Evolutionary conservation across 2,329 filamentous ascomycete genomes (phyloP).

Genomic region (Xylariaceae sp.): DNA sequence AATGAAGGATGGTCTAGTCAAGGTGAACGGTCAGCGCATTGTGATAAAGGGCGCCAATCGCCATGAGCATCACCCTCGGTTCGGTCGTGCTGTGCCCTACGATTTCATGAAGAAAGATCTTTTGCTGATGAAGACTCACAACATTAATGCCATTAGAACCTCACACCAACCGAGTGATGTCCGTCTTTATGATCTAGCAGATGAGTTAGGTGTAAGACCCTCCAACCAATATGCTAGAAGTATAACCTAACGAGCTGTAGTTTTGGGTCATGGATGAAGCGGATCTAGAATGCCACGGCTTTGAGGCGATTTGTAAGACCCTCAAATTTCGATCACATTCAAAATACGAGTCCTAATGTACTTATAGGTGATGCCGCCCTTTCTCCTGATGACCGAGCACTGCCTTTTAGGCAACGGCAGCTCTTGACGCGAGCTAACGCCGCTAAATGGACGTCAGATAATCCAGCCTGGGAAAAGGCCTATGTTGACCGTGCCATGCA

Average conservation of each 20-base stretch:
- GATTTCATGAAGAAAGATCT: slow-evolving; percentile 62
- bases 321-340: background rate
- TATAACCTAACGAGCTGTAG: slow-evolving; percentile 38
- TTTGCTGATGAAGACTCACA: slow-evolving; percentile 65
- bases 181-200: slow-evolving; percentile 59
- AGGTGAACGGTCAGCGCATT: slow-evolving; percentile 63
- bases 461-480: slow-evolving; percentile 61
- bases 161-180: slow-evolving; percentile 62
- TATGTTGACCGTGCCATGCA: slow-evolving; percentile 70
- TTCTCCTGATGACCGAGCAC: slow-evolving; percentile 34
- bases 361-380: slow-evolving; percentile 38
- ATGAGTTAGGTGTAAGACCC: slow-evolving; percentile 53
- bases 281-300: slow-evolving; percentile 51
- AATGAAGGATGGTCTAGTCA: slow-evolving; percentile 60
- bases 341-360: slow-evolving; percentile 15
- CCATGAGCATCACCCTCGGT: slow-evolving; percentile 65
- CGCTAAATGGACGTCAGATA: slow-evolving; percentile 60
- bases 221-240: background rate
- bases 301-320: slow-evolving; percentile 33
- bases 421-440: slow-evolving; percentile 43
- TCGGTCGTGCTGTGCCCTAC: slow-evolving; percentile 60
- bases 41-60: slow-evolving; percentile 65
- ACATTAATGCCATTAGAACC: slow-evolving; percentile 67
- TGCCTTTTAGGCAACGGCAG: slow-evolving; percentile 40
- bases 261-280: slow-evolving; percentile 61